Base-by-base conservation (phyloP, 208 protist genomes). In the Strigomonas galati region DNA sequence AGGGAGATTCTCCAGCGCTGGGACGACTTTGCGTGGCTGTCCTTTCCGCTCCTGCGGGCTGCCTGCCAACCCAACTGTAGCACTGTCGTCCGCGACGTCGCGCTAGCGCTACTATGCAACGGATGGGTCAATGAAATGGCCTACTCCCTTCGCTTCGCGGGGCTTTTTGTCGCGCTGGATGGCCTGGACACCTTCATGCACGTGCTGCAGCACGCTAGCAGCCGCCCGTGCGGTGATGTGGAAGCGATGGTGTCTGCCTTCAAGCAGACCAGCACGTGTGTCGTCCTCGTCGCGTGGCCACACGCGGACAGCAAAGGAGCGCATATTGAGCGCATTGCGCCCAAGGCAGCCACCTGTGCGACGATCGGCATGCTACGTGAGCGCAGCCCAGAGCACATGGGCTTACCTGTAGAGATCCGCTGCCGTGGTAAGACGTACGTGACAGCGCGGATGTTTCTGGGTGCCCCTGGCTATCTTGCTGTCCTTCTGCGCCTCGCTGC, bases 381-480 rank as follows among this genome's bases (percentile, higher is more conserved):
- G 21, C n/a, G 9, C 58, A 17, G 32, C 63, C 26, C 58, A 28
- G 44, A 51, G 43, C 6, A 55, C 31, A 2, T n/a, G 24, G 31
- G 21, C 14, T 26, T 64, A 15, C 60, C 72, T 0, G 55, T 61
- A 43, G 9, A 71, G 10, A 65, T 89, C 26, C 48, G 44, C n/a
- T 84, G 65, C 35, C 31, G 26, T 46, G 35, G 60, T 0, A 65
- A 44, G 1, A 60, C 62, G 52, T 46, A 65, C 30, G 86, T 84
- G 67, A 43, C 75, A 5, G 4, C 85, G n/a, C 64, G 77, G 19
- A 5, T 82, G 5, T 85, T 94, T 57, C 70, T 90, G 12, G 84
- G 87, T 17, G 73, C 76, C 28, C 87, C 87, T 0, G 87, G 87
- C 5, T 94, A 89, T 55, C 48, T 94, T 27, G 61, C 75, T 0